Evolutionary conservation across 1,284 basidiomycete genomes (phyloP).

Genomic region (Ganoderma lingzhi): DNA sequence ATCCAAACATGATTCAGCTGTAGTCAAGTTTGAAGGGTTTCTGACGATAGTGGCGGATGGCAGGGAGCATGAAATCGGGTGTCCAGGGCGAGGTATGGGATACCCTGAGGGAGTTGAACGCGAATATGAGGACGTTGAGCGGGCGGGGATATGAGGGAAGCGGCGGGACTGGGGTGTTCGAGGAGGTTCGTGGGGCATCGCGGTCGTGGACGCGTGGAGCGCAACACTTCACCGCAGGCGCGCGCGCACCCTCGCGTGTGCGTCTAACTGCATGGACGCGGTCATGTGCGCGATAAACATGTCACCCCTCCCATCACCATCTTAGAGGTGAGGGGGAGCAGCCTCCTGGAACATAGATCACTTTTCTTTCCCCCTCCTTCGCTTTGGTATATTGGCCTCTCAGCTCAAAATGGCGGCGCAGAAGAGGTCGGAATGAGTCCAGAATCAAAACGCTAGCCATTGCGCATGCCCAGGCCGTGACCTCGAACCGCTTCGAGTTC

Average conservation of each 20-base stretch:
- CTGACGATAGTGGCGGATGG: neutral
- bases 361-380: too few species aligned
- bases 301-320: neutral
- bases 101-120: neutral
- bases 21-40: neutral
- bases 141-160: neutral
- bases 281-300: neutral
- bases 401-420: too few species aligned
- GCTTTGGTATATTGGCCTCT: too few species aligned
- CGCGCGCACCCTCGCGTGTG: conserved; percentile 9
- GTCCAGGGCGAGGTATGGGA: neutral
- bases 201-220: conserved; percentile 12
- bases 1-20: conserved; percentile 70
- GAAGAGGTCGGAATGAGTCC: neutral
- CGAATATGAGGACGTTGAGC: neutral
- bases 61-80: neutral
- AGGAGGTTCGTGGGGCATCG: conserved; percentile 27
- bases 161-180: conserved; percentile 19
- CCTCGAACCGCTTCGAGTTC: neutral
- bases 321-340: too few species aligned
- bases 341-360: neutral
- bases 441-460: neutral
- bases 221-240: conserved; percentile 8
- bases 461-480: neutral
- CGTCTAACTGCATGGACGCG: conserved; percentile 9